Evolutionary conservation across 225 moss, liverwort and hornwort genomes (phyloP), one percentile per base, ranked within the genome.

Genomic region (Ulota crispa): DNA sequence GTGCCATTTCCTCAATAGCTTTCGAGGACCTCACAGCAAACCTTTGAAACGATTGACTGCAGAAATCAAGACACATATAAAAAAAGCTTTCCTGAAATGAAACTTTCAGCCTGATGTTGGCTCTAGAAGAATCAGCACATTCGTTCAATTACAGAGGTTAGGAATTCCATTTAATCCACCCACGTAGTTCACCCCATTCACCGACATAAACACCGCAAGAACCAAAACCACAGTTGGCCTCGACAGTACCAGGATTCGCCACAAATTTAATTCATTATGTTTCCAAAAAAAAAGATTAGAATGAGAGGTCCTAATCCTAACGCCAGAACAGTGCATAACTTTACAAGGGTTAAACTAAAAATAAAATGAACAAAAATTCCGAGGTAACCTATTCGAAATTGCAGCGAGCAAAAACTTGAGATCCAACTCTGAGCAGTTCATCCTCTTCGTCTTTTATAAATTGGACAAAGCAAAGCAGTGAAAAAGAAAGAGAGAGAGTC

Each of bases 21-120:
- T 85, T 95, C 7, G 97, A 95, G 18, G 97, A 97, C 78, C 88
- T 94, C 80, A 97, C 97, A 9, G 97, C 97, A 65, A 97, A 95
- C 37, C 95, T 89, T 64, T 97, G 97, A 78, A 97, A 97, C 19
- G 89, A 82, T 76, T 93, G 95, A 76, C 91, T 91, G 79, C 78
- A 78, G 64, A 24, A 23, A 59, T 20, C 54, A 76, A 79, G 36
- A 68, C 79, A 71, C 20, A 74, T 62, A 26, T 56, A 80, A 30
- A 63, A 80, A 30, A 63, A 39, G 59, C 32, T 62, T 82, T 61
- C 76, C 7, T 1, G 30, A n/a, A 78, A 28, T 30, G 43, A n/a
- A 68, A 15, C 24, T 37, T 66, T 21, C 41, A 59, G 8, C 27
- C 42, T 42, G 73, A 2, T n/a, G 37, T 9, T 32, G 3, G 75